Evolutionary conservation across 2,329 filamentous ascomycete genomes (phyloP).

Genomic region (Niveomyces coronatus): DNA sequence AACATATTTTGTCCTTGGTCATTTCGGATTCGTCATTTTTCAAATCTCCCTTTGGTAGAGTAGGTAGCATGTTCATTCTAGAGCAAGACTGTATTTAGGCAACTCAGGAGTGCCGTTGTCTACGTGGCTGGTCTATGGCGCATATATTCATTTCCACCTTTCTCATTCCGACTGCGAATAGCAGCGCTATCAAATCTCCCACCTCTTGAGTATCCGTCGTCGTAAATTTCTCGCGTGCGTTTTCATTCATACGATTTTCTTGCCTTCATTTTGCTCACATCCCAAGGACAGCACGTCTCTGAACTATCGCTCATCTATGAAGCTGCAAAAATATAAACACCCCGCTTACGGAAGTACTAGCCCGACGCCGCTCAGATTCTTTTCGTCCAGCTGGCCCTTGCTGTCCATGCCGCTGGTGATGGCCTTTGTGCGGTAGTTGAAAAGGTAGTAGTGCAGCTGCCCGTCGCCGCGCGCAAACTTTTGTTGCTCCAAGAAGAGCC

Average conservation of each 20-base stretch:
- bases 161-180: too few species aligned
- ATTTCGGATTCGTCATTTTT: too few species aligned
- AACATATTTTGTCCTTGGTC: not conserved
- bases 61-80: too few species aligned
- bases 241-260: not conserved
- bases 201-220: not conserved
- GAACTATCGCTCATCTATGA: too few species aligned
- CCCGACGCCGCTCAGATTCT: slow-evolving; percentile 75
- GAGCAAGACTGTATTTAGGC: too few species aligned
- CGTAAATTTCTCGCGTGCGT: not conserved
- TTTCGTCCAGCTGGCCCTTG: slow-evolving; percentile 66
- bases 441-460: slow-evolving; percentile 92
- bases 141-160: too few species aligned
- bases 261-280: not conserved
- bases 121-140: too few species aligned
- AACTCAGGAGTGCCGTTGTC: too few species aligned
- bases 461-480: slow-evolving; percentile 94
- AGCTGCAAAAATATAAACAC: not conserved
- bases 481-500: slow-evolving; percentile 82
- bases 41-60: too few species aligned
- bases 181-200: too few species aligned
- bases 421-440: slow-evolving; percentile 87
- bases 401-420: slow-evolving; percentile 77
- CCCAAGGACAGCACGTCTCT: too few species aligned
- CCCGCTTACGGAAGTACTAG: slow-evolving; percentile 58